Evolutionary conservation across 2,329 filamentous ascomycete genomes (phyloP).

Genomic region (Hymenoscyphus linearis): DNA sequence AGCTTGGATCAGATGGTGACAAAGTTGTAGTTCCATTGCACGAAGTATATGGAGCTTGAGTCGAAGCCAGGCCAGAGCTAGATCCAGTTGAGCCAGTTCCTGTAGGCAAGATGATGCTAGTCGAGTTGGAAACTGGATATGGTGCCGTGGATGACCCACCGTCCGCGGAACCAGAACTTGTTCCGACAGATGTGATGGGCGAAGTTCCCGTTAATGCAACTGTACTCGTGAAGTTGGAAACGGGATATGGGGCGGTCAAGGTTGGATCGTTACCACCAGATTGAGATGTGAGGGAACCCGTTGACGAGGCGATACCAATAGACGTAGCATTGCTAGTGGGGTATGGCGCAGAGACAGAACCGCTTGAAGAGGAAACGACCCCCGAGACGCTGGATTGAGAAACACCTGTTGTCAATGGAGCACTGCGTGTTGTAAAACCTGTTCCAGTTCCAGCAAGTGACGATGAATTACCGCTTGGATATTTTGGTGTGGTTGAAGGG

Average conservation of each 20-base stretch:
- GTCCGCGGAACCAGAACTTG: not conserved
- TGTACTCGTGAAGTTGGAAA: not conserved
- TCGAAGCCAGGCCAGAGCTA: not conserved
- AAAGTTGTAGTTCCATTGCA: not conserved
- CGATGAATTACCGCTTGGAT: not conserved
- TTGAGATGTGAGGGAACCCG: not conserved
- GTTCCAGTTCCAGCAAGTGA: not conserved
- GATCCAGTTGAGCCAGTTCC: constrained; percentile 1
- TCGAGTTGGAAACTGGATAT: constrained; percentile 13
- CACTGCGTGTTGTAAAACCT: not conserved
- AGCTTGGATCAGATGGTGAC: constrained; percentile 1
- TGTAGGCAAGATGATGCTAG: constrained; percentile 6
- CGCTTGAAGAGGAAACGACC: not conserved
- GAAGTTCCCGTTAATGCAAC: not conserved
- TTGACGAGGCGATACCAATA: not conserved
- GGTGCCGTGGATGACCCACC: constrained; percentile 5
- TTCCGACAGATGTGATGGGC: not conserved
- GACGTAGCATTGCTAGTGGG: constrained; percentile 11
- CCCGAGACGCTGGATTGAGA: not conserved
- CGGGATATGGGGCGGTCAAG: not conserved
- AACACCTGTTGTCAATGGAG: not conserved
- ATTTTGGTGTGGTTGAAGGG: not conserved
- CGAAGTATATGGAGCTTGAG: not conserved
- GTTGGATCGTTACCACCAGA: not conserved
- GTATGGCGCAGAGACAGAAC: constrained; percentile 11